phyloP scores from a whole-genome alignment of 768 basidiomycete species.

The Calocybe gangraenosa region DNA sequence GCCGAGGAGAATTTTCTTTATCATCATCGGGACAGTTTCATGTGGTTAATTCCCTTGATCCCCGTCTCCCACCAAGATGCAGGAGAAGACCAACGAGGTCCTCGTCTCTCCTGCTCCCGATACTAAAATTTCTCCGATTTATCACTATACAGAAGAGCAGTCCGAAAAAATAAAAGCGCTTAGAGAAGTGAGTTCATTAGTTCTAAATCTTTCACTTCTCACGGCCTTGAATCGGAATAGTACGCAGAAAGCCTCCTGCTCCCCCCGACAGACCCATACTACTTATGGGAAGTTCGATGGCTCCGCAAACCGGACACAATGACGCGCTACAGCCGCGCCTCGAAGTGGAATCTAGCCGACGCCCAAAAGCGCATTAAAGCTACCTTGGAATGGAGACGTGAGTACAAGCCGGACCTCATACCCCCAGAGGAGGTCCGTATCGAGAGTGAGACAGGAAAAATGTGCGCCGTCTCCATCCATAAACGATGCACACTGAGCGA shows the following conservation, averaged over 20 bases:
- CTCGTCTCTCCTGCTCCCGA: constrained; percentile 53
- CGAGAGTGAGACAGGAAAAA: constrained; percentile 84
- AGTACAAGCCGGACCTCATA: constrained; percentile 83
- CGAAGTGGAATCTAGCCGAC: constrained; percentile 79
- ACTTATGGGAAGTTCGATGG: constrained; percentile 78
- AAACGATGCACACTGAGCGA: too few relatives aligned
- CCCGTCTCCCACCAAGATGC: constrained; percentile 12
- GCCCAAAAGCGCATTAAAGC: constrained; percentile 74
- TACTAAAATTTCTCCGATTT: constrained; percentile 48
- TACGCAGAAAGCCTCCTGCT: constrained; percentile 63
- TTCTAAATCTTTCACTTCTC: background rate
- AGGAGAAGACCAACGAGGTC: constrained; percentile 31
- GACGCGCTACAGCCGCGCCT: constrained; percentile 77
- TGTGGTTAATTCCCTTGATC: background rate
- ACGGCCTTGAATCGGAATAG: constrained; percentile 30
- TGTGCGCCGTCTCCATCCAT: constrained; percentile 43
- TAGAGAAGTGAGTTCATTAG: constrained; percentile 44
- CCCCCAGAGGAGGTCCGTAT: constrained; percentile 74
- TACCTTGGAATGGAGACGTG: constrained; percentile 81
- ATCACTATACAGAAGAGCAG: constrained; percentile 65
- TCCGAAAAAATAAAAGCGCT: constrained; percentile 53
- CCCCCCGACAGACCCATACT: constrained; percentile 65
- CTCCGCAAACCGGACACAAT: constrained; percentile 62
- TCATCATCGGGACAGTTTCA: too few relatives aligned
- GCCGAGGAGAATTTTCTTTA: background rate